phyloP scores from a whole-genome alignment of 768 basidiomycete species.

The Kwoniella dendrophila region DNA sequence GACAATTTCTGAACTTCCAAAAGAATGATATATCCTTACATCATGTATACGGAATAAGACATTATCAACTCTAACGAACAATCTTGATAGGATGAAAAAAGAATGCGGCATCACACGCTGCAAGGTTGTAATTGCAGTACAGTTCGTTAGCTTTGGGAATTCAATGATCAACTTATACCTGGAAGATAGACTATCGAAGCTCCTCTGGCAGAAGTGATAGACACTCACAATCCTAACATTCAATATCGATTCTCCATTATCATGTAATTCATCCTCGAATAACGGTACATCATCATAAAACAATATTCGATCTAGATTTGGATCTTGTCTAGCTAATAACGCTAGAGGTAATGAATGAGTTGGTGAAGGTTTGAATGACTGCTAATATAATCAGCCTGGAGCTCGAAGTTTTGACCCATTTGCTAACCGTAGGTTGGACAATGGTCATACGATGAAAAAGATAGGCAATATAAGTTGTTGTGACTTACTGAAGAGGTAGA shows the following conservation, averaged over 20 bases:
- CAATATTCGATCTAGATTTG: slow-evolving; percentile 66
- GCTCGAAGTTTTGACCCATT: no score
- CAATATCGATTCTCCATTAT: slow-evolving; percentile 86
- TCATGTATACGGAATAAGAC: slow-evolving; percentile 90
- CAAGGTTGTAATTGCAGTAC: background rate
- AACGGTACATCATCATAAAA: slow-evolving; percentile 95
- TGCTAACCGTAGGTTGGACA: no score
- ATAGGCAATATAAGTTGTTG: slow-evolving; percentile 20
- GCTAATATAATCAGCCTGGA: no score
- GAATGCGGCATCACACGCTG: slow-evolving; percentile 98
- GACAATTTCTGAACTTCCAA: slow-evolving; percentile 63
- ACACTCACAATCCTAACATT: slow-evolving; percentile 81
- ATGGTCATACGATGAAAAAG: no score
- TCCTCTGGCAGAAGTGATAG: slow-evolving; percentile 25
- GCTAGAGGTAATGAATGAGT: slow-evolving; percentile 70
- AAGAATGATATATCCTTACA: slow-evolving; percentile 85
- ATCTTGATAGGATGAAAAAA: slow-evolving; percentile 83
- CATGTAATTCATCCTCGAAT: slow-evolving; percentile 95
- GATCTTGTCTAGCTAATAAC: slow-evolving; percentile 84
- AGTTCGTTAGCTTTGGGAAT: background rate
- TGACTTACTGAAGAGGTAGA: slow-evolving; percentile 36
- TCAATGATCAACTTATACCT: no score
- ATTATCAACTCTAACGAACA: slow-evolving; percentile 90
- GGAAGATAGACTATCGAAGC: no score
- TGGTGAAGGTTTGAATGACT: slow-evolving; percentile 55